Percentiles rank a stretch among this genome's conserved stretches.
Conservation (phyloP, 805 yeast species). For the Dipodascus albidus region DNA sequence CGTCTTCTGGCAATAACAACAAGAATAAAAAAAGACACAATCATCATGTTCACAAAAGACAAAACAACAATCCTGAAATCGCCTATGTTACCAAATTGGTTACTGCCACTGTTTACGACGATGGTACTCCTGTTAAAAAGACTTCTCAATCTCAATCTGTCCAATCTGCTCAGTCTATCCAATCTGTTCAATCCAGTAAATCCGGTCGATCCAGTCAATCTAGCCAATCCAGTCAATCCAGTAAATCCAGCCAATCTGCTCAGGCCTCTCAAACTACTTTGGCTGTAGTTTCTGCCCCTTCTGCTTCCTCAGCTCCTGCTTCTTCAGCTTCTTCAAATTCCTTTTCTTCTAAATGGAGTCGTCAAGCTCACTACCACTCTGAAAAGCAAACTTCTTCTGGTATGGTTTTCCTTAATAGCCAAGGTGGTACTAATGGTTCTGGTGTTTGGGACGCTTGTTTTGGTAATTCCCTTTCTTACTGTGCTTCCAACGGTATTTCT, state of each 20-base stretch:
- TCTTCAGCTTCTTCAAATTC: constrained; percentile 28
- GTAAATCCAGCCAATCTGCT: too few relatives aligned
- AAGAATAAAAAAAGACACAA: constrained; percentile 21
- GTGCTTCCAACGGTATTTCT: constrained; percentile 64
- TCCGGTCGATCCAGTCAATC: too few relatives aligned
- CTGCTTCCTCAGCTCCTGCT: constrained; percentile 23
- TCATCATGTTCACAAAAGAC: constrained; percentile 44
- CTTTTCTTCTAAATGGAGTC: constrained; percentile 50
- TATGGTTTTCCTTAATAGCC: constrained; percentile 72
- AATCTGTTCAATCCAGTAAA: too few relatives aligned
- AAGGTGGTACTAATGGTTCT: constrained; percentile 75
- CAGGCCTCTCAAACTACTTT: constrained; percentile 13
- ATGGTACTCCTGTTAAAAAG: constrained; percentile 15
- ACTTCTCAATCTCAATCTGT: constrained; percentile 13
- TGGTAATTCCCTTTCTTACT: constrained; percentile 87
- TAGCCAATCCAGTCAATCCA: too few relatives aligned
- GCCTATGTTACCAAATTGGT: constrained; percentile 61
- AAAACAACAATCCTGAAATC: constrained; percentile 32
- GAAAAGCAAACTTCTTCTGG: constrained; percentile 61
- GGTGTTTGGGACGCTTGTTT: constrained; percentile 80
- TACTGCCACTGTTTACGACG: constrained; percentile 30
- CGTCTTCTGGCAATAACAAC: constrained; percentile 43
- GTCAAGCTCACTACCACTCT: constrained; percentile 58
- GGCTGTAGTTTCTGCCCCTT: constrained; percentile 10
- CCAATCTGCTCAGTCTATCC: constrained; percentile 21